Percentiles rank a stretch among this genome's conserved stretches.
These are phyloP conservation scores for Chlorella sp. DNA, from an alignment of 139 green algal genomes.

Conservation along the genomic window DNA sequence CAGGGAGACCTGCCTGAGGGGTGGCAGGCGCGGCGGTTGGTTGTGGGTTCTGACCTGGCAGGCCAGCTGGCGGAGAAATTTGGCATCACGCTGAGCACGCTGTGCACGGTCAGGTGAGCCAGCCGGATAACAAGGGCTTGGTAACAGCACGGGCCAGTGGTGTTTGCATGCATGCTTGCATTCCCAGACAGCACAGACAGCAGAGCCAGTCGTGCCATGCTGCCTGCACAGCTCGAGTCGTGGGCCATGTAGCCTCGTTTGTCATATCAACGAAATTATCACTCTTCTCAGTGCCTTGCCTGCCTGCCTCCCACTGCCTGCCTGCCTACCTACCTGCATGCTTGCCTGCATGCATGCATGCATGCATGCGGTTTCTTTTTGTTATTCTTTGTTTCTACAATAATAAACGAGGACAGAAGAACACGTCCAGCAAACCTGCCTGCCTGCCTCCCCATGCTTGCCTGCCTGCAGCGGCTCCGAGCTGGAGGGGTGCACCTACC, in stretches of 20 bases:
- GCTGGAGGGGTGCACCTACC: slow-evolving; percentile 89
- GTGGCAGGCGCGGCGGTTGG: slow-evolving; percentile 50
- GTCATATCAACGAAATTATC: no score
- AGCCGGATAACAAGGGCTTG: slow-evolving; percentile 56
- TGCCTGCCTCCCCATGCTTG: background rate
- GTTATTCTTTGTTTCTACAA: no score
- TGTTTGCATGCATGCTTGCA: no score
- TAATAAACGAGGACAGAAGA: no score
- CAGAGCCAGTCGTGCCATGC: background rate
- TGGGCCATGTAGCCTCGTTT: no score
- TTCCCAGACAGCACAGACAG: no score
- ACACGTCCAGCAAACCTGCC: background rate
- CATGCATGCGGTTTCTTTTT: no score
- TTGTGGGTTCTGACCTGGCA: slow-evolving; percentile 87
- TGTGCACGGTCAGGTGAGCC: slow-evolving; percentile 62
- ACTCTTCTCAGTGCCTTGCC: no score
- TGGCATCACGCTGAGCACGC: slow-evolving; percentile 54
- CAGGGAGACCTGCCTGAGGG: slow-evolving; percentile 50
- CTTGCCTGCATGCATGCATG: background rate
- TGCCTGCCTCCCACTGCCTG: no score
- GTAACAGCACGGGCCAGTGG: no score
- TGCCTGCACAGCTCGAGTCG: background rate
- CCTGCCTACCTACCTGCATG: background rate
- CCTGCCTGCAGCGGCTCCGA: slow-evolving; percentile 29
- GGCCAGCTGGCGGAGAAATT: slow-evolving; percentile 75